These are phyloP conservation scores for Strombidium stylifer DNA, from an alignment of 73 alveolate genomes.

Conservation along the genomic window DNA sequence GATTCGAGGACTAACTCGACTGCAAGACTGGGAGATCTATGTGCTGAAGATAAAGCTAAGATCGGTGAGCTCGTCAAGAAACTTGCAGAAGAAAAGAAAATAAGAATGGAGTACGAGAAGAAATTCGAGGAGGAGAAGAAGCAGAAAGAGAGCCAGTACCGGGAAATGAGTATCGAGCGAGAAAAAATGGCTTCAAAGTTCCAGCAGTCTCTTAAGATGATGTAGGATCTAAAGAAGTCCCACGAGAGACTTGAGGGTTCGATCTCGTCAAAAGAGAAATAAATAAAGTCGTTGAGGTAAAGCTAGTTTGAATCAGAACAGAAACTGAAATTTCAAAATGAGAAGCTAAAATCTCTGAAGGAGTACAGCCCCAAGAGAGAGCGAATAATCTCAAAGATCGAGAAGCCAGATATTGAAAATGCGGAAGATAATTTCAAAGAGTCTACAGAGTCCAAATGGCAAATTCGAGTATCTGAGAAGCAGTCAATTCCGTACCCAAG, in stretches of 20 bases:
- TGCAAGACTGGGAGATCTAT: constrained; percentile 85
- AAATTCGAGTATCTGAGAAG: too few relatives aligned
- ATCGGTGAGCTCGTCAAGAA: constrained; percentile 94
- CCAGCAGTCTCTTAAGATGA: constrained; percentile 48
- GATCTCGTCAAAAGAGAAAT: constrained; percentile 1
- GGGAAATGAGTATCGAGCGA: constrained; percentile 52
- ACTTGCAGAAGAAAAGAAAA: constrained; percentile 86
- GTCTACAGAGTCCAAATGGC: too few relatives aligned
- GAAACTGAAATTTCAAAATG: background rate
- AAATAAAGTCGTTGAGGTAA: constrained; percentile 4
- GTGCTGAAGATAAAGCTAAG: constrained; percentile 96
- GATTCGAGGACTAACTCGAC: too few relatives aligned
- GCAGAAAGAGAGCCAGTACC: too few relatives aligned
- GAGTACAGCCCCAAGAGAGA: constrained; percentile 2
- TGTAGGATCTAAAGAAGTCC: constrained; percentile 25
- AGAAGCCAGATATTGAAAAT: background rate
- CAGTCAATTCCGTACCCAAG: too few relatives aligned
- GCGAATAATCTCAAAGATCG: background rate
- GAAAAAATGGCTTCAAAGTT: constrained; percentile 56
- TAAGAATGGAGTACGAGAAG: constrained; percentile 69
- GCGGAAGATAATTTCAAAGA: background rate
- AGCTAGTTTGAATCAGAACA: constrained; percentile 1
- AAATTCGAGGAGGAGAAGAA: constrained; percentile 74
- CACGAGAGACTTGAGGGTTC: constrained; percentile 9
- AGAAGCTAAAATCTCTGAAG: background rate